These are phyloP conservation scores for Zygosaccharomyces pseudorouxii DNA, from an alignment of 805 yeast species.

Conservation along the genomic window DNA sequence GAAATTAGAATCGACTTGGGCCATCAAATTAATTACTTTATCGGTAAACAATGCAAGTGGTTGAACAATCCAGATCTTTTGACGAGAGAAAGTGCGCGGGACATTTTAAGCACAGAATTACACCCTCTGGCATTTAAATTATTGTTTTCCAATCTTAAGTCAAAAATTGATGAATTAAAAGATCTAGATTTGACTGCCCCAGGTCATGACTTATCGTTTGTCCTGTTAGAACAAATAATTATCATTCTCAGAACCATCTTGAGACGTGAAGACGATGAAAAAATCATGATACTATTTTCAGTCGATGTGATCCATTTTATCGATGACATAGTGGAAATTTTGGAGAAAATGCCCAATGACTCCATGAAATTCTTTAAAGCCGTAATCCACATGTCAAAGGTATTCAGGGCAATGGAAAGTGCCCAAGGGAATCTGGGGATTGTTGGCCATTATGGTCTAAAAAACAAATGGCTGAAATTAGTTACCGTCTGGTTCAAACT, in stretches of 20 bases:
- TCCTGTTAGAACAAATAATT: slow-evolving; percentile 47
- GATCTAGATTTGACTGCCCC: slow-evolving; percentile 21
- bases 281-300: slow-evolving; percentile 34
- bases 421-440: slow-evolving; percentile 29
- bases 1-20: slow-evolving; percentile 33
- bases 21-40: slow-evolving; percentile 43
- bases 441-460: slow-evolving; percentile 43
- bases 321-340: slow-evolving; percentile 30
- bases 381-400: slow-evolving; percentile 34
- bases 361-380: slow-evolving; percentile 31
- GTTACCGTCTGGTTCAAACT: slow-evolving; percentile 52
- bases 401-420: slow-evolving; percentile 31
- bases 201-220: slow-evolving; percentile 29
- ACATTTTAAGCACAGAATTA: slow-evolving; percentile 60
- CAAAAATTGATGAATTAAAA: slow-evolving; percentile 35
- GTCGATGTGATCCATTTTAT: slow-evolving; percentile 34
- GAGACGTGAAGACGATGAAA: slow-evolving; percentile 34
- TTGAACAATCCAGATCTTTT: slow-evolving; percentile 47
- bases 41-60: slow-evolving; percentile 47
- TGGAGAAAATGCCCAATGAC: slow-evolving; percentile 24
- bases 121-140: slow-evolving; percentile 53
- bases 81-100: slow-evolving; percentile 66
- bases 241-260: slow-evolving; percentile 42
- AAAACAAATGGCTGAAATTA: slow-evolving; percentile 46
- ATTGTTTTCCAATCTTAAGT: slow-evolving; percentile 44